phyloP scores from a whole-genome alignment of 2,329 filamentous ascomycete genomes.

The Fusarium albosuccineum region DNA sequence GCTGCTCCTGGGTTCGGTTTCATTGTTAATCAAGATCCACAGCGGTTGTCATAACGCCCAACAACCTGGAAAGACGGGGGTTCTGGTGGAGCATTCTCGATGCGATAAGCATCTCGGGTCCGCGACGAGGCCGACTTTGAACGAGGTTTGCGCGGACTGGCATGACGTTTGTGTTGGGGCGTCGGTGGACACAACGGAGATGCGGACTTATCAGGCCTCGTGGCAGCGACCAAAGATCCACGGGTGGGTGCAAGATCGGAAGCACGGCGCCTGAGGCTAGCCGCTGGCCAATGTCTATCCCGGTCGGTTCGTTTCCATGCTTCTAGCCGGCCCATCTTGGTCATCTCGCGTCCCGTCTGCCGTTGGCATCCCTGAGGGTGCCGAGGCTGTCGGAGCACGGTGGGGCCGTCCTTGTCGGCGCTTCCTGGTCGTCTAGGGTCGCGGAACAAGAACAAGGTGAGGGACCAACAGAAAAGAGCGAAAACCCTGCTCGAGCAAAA shows the following conservation, averaged over 20 bases:
- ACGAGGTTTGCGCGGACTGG: slow-evolving; percentile 1
- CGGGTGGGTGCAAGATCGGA: slow-evolving; percentile 29
- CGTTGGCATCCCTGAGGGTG: neutral
- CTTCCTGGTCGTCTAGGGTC: slow-evolving; percentile 4
- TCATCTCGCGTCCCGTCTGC: slow-evolving; percentile 31
- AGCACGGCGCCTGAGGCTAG: slow-evolving; percentile 11
- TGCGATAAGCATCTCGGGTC: slow-evolving; percentile 14
- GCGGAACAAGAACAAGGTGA: slow-evolving; percentile 11
- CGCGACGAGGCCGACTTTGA: slow-evolving; percentile 21
- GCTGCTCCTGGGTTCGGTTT: slow-evolving; percentile 2
- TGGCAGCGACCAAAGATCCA: slow-evolving; percentile 17
- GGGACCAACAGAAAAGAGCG: neutral
- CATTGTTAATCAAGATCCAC: slow-evolving; percentile 30
- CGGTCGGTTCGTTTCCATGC: slow-evolving; percentile 10
- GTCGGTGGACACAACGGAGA: neutral
- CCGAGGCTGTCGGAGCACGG: neutral
- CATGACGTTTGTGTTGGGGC: slow-evolving; percentile 14
- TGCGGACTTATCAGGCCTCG: slow-evolving; percentile 2
- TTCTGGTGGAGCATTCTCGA: slow-evolving; percentile 10
- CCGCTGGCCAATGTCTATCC: slow-evolving; percentile 27
- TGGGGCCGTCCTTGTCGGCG: slow-evolving; percentile 9
- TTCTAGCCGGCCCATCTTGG: slow-evolving; percentile 5
- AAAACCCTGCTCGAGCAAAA: slow-evolving; percentile 18
- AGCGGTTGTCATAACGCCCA: slow-evolving; percentile 10
- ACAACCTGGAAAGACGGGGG: slow-evolving; percentile 7